These are phyloP conservation scores for Schizopora paradoxa DNA, from an alignment of 1,284 basidiomycete species.

Conservation along the genomic window DNA sequence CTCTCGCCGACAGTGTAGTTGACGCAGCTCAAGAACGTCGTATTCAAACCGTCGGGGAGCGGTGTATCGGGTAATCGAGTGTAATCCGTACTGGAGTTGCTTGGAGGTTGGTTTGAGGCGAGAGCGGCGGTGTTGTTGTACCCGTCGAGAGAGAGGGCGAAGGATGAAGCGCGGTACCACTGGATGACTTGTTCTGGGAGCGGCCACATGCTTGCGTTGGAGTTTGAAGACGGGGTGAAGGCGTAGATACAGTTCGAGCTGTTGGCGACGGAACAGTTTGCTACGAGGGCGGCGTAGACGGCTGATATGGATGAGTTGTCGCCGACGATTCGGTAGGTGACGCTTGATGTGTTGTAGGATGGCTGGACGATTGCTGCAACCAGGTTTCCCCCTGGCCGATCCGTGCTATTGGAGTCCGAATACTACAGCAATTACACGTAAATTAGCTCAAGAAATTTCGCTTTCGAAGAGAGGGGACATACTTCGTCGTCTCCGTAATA, in stretches of 20 bases:
- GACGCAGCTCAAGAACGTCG: constrained; percentile 20
- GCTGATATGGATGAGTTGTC: constrained; percentile 22
- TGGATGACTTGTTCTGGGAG: constrained; percentile 25
- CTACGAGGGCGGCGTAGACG: constrained; percentile 21
- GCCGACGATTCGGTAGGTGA: constrained; percentile 23
- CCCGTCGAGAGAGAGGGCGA: constrained; percentile 22
- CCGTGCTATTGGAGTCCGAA: constrained; percentile 15
- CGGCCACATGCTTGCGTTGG: constrained; percentile 8
- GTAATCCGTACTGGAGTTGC: constrained; percentile 11
- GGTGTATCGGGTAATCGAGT: constrained; percentile 16
- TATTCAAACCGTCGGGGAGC: constrained; percentile 17
- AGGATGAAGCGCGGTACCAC: constrained; percentile 26
- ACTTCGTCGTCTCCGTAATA: constrained; percentile 25
- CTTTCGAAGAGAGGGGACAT: not conserved
- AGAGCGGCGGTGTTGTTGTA: constrained; percentile 25
- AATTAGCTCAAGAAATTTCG: not conserved
- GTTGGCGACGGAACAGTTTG: constrained; percentile 21
- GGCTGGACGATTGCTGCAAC: constrained; percentile 14
- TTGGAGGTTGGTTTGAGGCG: constrained; percentile 14
- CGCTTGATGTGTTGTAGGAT: constrained; percentile 15
- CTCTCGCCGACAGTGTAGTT: constrained; percentile 20
- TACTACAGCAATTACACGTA: constrained; percentile 17
- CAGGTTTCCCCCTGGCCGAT: constrained; percentile 22
- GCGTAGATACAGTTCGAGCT: constrained; percentile 12
- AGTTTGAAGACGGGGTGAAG: constrained; percentile 1